These are phyloP conservation scores for Huntiella omanensis DNA, from an alignment of 2,329 filamentous ascomycete genomes.

Conservation along the genomic window DNA sequence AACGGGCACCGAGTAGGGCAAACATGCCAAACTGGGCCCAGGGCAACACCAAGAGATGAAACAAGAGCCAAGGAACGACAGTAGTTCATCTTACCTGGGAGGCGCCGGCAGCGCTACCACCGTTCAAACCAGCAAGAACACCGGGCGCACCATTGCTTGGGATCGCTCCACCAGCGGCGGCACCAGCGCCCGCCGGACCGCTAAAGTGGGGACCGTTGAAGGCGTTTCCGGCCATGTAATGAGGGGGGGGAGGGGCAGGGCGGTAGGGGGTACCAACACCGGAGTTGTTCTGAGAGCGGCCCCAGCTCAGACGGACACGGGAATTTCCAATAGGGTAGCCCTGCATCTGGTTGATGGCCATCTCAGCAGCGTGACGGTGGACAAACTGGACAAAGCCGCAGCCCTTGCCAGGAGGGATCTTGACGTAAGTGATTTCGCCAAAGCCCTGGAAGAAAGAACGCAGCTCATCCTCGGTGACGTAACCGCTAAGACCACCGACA, in stretches of 20 bases:
- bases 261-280: slow-evolving; percentile 94
- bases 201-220: slow-evolving; percentile 29
- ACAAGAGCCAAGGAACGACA: slow-evolving; percentile 4
- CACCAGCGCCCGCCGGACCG: slow-evolving; percentile 24
- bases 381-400: slow-evolving; percentile 99
- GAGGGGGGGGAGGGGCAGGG: slow-evolving; percentile 54
- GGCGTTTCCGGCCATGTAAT: slow-evolving; percentile 31
- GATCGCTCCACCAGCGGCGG: slow-evolving; percentile 19
- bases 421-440: slow-evolving; percentile 98
- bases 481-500: slow-evolving; percentile 88
- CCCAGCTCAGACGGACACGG: slow-evolving; percentile 92
- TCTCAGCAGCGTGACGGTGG: slow-evolving; percentile 93
- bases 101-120: slow-evolving; percentile 21
- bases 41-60: slow-evolving; percentile 2
- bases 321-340: slow-evolving; percentile 98
- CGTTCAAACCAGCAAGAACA: slow-evolving; percentile 18
- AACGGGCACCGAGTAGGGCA: too few species aligned
- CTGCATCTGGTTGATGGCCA: slow-evolving; percentile 99
- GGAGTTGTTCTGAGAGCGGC: slow-evolving; percentile 96
- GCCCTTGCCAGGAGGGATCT: slow-evolving; percentile 97
- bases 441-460: slow-evolving; percentile 99
- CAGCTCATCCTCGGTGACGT: slow-evolving; percentile 98
- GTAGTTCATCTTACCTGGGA: slow-evolving; percentile 19
- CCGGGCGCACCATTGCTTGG: slow-evolving; percentile 20
- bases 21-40: too few species aligned